Base-by-base conservation (phyloP, 257 asterid genomes). In the Solanum chaucha region DNA sequence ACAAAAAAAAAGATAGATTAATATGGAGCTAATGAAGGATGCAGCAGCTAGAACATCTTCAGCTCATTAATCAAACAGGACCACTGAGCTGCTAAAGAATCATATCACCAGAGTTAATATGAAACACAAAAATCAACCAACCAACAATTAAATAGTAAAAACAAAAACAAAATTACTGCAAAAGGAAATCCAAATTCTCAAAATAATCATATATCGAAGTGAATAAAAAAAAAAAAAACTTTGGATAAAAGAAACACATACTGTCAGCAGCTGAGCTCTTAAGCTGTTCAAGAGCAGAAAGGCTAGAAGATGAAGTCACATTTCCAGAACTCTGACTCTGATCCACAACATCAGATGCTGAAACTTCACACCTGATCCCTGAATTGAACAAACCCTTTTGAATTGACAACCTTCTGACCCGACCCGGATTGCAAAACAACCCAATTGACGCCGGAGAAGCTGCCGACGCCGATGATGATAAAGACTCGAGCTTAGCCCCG, bases 281-380 rank as follows among this genome's bases (percentile, higher is more conserved):
- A 90, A 95, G 98, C 90, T 91, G 98, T 51, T 95, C 94, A 17
- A 95, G 95, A 89, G 98, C 98, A 19, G 98, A 93, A 85, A 95
- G 93, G 90, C 98, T 96, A 71, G 99, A 93, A 88, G 96, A 91
- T 6, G 92, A 88, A 78, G 95, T 90, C 68, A 93, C 88, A 91
- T 87, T 89, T 19, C 64, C 84, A 8, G 65, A 44, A 8, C 88
- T 92, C 72, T 94, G 73, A 26, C 41, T 88, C 87, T 90, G 92
- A 81, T 86, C 90, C 86, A 89, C 38, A 41, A 89, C 86, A 15
- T 92, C 94, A 5, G 95, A 87, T 48, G 93, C 87, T 36, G 93
- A 85, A 51, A 88, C 94, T 89, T 95, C 95, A 82, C 97, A 92
- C 88, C 92, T 88, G 55, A 93, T 35, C 24, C 87, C 92, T 1